Base-by-base conservation (phyloP, 148 eudicot species). In the Spergularia marina region DNA sequence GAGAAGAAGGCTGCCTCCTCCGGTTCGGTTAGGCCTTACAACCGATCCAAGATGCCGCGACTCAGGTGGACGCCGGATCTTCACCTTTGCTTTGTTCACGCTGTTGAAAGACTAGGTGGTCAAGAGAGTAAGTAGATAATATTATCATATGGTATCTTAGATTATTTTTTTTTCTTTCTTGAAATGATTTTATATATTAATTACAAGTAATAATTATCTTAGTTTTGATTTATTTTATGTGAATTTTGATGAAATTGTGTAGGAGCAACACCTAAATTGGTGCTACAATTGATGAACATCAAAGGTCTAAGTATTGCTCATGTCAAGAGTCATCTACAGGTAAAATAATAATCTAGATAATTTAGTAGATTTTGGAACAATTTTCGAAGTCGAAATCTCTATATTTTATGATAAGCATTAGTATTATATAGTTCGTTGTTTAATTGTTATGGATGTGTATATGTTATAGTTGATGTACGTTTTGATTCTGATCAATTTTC, bases 261-360 rank as follows among this genome's bases (percentile, higher is more conserved):
- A 93, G 98, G 91, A 77, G 98, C 98, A 76, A 93, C 98, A 13
- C 98, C 98, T 5, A 93, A 93, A 77, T 79, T 89, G 81, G 98
- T 93, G 74, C 98, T 93, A 77, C 91, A 91, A 74, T 64, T 91
- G 84, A 93, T 93, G 98, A 91, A 93, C 78, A 76, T 93, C 80
- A 93, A 93, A 87, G 98, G 96, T 57, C 88, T 93, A 20, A 93
- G 96, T 75, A 93, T 93, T 73, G 91, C 96, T 83, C 98, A 93
- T 86, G 91, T 93, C 78, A 93, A 93, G 85, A 93, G 98, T 84
- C 98, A 93, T 83, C 89, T 93, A 82, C 98, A 93, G 92, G 98
- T 93, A 82, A 44, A n/a, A n/a, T n/a, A n/a, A 67, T 16, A 63
- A 14, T 53, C 17, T 57, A 12, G 71, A 52, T 52, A 12, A 67